These are phyloP conservation scores for Chlamydomonas incerta DNA, from an alignment of 139 green algal genomes.

Conservation along the genomic window DNA sequence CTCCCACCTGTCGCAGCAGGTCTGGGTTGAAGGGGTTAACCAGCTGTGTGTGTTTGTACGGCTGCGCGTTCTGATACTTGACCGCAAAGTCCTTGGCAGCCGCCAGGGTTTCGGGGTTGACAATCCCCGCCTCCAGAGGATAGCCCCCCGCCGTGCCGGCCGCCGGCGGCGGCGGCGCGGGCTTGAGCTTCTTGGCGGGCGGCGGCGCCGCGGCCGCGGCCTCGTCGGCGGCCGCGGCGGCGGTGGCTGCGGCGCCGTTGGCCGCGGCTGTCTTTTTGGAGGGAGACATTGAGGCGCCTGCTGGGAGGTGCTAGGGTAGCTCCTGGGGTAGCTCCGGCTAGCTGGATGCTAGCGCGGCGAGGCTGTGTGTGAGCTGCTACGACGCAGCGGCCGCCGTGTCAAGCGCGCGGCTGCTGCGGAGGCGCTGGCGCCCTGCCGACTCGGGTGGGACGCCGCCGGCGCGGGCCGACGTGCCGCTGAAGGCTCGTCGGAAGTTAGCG, in stretches of 20 bases:
- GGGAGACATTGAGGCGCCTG: too few relatives aligned
- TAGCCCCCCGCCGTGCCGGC: slow-evolving; percentile 6
- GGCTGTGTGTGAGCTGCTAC: too few relatives aligned
- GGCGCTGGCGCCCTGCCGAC: too few relatives aligned
- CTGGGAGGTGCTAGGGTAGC: too few relatives aligned
- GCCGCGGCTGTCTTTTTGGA: too few relatives aligned
- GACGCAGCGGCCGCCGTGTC: too few relatives aligned
- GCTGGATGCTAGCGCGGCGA: too few relatives aligned
- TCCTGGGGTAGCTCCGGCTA: too few relatives aligned
- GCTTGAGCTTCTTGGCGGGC: slow-evolving; percentile 39
- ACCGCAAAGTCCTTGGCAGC: slow-evolving; percentile 41
- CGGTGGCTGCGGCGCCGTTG: neutral
- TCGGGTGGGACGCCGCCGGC: too few relatives aligned
- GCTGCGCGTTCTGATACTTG: slow-evolving; percentile 48
- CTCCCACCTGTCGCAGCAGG: slow-evolving; percentile 43
- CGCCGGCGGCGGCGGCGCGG: neutral
- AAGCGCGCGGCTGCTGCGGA: too few relatives aligned
- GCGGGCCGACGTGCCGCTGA: too few relatives aligned
- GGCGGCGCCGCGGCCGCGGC: slow-evolving; percentile 2
- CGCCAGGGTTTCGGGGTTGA: slow-evolving; percentile 5
- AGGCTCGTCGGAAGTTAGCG: too few relatives aligned
- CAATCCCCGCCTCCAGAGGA: slow-evolving; percentile 19
- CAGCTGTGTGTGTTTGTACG: slow-evolving; percentile 70
- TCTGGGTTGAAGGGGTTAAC: slow-evolving; percentile 55
- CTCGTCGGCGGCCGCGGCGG: neutral